Conservation (phyloP, 1,284 basidiomycete species). For the Rhodotorula mucilaginosa region DNA sequence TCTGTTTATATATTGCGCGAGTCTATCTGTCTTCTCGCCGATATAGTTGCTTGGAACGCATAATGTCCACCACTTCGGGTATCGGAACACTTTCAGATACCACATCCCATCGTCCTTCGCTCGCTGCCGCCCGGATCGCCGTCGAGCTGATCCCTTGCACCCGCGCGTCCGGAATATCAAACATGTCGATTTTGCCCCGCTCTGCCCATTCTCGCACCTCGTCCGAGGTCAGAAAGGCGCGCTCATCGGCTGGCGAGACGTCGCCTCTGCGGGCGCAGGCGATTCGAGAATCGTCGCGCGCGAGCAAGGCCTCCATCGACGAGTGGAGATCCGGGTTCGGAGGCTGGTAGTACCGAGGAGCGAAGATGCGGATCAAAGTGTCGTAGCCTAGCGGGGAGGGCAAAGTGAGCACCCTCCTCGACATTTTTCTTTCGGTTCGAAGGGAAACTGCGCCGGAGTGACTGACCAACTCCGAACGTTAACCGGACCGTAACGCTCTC, state of each 20-base stretch:
- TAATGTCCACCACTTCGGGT: slow-evolving; percentile 54
- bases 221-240: slow-evolving; percentile 49
- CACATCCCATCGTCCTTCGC: slow-evolving; percentile 44
- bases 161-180: slow-evolving; percentile 51
- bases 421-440: too few species aligned
- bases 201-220: slow-evolving; percentile 53
- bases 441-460: too few species aligned
- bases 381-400: slow-evolving; percentile 55
- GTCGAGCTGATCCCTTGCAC: slow-evolving; percentile 71
- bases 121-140: slow-evolving; percentile 60
- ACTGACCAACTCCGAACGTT: slow-evolving; percentile 61
- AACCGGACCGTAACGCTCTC: slow-evolving; percentile 52
- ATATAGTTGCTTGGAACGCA: slow-evolving; percentile 59
- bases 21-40: neutral
- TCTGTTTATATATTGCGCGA: neutral
- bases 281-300: slow-evolving; percentile 59
- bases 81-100: slow-evolving; percentile 54
- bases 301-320: slow-evolving; percentile 63
- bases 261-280: slow-evolving; percentile 66
- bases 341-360: slow-evolving; percentile 68
- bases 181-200: slow-evolving; percentile 48
- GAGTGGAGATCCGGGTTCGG: slow-evolving; percentile 57
- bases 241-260: slow-evolving; percentile 43
- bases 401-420: neutral
- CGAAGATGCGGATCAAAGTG: slow-evolving; percentile 80